These are phyloP conservation scores for Eustoma russellianum DNA, from an alignment of 257 asterid genomes.

Conservation along the genomic window DNA sequence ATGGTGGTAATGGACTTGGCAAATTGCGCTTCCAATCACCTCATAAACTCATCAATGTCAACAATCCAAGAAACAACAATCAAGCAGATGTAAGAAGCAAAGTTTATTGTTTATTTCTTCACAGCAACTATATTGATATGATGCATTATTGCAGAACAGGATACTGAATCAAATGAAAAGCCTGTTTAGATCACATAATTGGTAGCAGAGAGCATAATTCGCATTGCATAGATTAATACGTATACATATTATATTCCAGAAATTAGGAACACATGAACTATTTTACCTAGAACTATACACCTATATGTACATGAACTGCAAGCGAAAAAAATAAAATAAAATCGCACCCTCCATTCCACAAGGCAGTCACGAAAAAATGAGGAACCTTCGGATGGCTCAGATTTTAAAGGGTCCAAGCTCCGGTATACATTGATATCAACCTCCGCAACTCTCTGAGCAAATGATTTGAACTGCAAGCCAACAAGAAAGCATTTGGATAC, in stretches of 20 bases:
- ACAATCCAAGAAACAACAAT: neutral
- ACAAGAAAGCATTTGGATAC: neutral
- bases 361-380: conserved; percentile 76
- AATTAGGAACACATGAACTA: no score
- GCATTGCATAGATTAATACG: no score
- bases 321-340: neutral
- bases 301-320: neutral
- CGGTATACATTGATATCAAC: conserved; percentile 64
- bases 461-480: conserved; percentile 58
- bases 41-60: no score
- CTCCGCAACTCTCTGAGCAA: conserved; percentile 54
- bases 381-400: conserved; percentile 68
- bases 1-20: no score
- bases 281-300: neutral
- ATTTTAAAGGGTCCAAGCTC: conserved; percentile 49
- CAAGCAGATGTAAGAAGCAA: neutral
- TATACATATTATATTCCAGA: no score
- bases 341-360: conserved; percentile 56
- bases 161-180: neutral
- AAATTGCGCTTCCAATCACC: no score
- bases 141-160: no score
- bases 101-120: neutral
- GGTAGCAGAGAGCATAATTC: neutral
- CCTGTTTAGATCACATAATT: neutral
- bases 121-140: neutral